A percentile compares a stretch with the other conserved stretches of the same genome.
Conservation (phyloP, 495 filamentous ascomycete genomes). For the Xylaria flabelliformis region DNA sequence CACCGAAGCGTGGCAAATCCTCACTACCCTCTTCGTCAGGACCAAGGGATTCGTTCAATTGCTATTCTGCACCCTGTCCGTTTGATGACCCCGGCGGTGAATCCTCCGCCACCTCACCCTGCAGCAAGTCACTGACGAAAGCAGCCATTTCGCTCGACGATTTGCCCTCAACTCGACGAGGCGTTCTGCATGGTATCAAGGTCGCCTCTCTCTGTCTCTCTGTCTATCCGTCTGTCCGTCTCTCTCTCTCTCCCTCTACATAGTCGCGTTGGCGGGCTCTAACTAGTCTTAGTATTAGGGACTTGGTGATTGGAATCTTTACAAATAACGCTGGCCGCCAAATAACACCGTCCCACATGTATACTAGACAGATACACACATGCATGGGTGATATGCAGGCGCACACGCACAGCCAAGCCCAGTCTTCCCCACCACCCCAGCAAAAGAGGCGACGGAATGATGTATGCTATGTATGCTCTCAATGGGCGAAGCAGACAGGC, state of each 20-base stretch:
- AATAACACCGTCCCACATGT: conserved; percentile 15
- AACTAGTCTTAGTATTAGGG: neutral
- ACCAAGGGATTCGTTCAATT: neutral
- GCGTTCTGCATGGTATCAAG: conserved; percentile 21
- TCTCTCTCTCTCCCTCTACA: neutral
- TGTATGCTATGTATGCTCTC: conserved; percentile 15
- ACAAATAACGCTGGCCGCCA: conserved; percentile 10
- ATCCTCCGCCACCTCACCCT: conserved; percentile 32
- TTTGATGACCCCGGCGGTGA: conserved; percentile 29
- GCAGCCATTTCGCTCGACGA: conserved; percentile 26
- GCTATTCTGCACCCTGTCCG: neutral
- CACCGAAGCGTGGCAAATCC: conserved; percentile 2
- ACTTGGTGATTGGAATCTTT: conserved; percentile 16
- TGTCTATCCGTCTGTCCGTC: too few species aligned
- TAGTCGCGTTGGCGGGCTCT: conserved; percentile 10
- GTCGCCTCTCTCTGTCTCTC: neutral
- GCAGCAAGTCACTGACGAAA: conserved; percentile 29
- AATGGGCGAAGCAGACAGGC: neutral
- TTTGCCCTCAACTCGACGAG: conserved; percentile 15
- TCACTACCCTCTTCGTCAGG: conserved; percentile 2
- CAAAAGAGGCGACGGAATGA: conserved; percentile 10
- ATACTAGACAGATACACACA: conserved; percentile 16
- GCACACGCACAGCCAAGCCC: conserved; percentile 21
- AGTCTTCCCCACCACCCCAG: conserved; percentile 23
- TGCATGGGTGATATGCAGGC: conserved; percentile 22